phyloP scores from a whole-genome alignment of 192 early-diverging fungal genomes.

The Podila horticola region DNA sequence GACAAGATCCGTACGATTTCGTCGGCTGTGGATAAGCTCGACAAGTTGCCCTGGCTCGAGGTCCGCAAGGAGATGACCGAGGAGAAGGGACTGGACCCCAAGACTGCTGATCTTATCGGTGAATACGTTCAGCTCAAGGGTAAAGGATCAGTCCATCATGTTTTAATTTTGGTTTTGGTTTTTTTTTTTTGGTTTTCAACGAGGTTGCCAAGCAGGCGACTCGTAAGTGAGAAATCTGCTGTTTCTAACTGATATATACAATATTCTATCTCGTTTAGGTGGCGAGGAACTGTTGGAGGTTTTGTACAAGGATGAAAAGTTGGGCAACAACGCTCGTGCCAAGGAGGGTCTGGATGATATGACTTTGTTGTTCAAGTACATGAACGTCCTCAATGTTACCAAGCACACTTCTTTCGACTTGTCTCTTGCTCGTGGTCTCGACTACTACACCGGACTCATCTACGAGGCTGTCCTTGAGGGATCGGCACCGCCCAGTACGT shows the following conservation, averaged over 20 bases:
- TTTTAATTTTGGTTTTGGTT: neutral
- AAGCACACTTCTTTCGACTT: conserved; percentile 91
- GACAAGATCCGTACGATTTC: conserved; percentile 92
- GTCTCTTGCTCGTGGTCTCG: conserved; percentile 94
- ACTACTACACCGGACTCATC: conserved; percentile 99
- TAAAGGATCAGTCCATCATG: conserved; percentile 14
- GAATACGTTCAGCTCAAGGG: conserved; percentile 87
- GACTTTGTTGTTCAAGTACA: conserved; percentile 84
- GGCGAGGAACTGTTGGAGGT: conserved; percentile 79
- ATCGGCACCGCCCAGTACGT: conserved; percentile 64
- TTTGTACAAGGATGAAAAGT: conserved; percentile 71
- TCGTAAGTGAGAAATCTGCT: no score
- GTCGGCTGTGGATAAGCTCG: conserved; percentile 98
- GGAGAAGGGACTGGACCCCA: conserved; percentile 87
- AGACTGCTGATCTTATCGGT: conserved; percentile 92
- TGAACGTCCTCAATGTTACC: conserved; percentile 80
- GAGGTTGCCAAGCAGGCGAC: no score
- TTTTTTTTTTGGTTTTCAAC: neutral
- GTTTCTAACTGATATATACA: neutral
- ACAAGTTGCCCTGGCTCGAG: conserved; percentile 96
- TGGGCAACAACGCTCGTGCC: conserved; percentile 76
- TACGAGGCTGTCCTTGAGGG: conserved; percentile 90
- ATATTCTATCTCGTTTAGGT: conserved; percentile 49
- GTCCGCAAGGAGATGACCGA: conserved; percentile 94
- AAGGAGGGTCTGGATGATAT: conserved; percentile 88